Evolutionary conservation across 805 yeast genomes (phyloP).

Genomic region (Pichia paraexigua): DNA sequence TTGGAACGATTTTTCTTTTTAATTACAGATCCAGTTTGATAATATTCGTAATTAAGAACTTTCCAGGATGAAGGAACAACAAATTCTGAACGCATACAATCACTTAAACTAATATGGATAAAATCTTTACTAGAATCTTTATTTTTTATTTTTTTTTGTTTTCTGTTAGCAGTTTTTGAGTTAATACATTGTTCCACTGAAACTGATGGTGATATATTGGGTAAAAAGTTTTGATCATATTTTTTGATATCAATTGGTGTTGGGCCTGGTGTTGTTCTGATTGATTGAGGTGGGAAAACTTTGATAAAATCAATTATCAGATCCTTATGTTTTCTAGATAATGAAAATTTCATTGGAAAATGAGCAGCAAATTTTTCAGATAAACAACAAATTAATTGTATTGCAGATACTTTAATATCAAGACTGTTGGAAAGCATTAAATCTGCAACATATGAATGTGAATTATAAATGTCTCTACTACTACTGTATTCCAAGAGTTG

Average conservation of each 20-base stretch:
- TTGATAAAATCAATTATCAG: constrained; percentile 43
- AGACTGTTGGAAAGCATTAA: constrained; percentile 54
- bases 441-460: constrained; percentile 50
- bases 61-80: constrained; percentile 51
- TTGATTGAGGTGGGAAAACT: constrained; percentile 31
- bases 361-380: constrained; percentile 52
- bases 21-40: constrained; percentile 22
- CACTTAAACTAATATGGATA: constrained; percentile 21
- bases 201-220: constrained; percentile 6
- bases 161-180: constrained; percentile 3
- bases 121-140: constrained; percentile 8
- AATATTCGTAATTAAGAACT: constrained; percentile 46
- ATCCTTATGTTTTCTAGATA: constrained; percentile 37
- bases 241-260: constrained; percentile 11
- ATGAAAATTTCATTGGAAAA: constrained; percentile 34
- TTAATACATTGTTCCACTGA: background rate
- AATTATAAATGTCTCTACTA: constrained; percentile 60
- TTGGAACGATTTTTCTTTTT: constrained; percentile 1
- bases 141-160: constrained; percentile 10
- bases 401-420: constrained; percentile 48
- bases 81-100: constrained; percentile 25
- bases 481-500: constrained; percentile 61
- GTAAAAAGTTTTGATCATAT: constrained; percentile 19
- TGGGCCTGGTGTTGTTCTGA: constrained; percentile 23
- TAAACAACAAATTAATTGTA: constrained; percentile 44